Percentiles rank a stretch among this genome's conserved stretches.
These are phyloP conservation scores for Pezicula rhizophila DNA, from an alignment of 2,329 filamentous ascomycete genomes.

Conservation along the genomic window DNA sequence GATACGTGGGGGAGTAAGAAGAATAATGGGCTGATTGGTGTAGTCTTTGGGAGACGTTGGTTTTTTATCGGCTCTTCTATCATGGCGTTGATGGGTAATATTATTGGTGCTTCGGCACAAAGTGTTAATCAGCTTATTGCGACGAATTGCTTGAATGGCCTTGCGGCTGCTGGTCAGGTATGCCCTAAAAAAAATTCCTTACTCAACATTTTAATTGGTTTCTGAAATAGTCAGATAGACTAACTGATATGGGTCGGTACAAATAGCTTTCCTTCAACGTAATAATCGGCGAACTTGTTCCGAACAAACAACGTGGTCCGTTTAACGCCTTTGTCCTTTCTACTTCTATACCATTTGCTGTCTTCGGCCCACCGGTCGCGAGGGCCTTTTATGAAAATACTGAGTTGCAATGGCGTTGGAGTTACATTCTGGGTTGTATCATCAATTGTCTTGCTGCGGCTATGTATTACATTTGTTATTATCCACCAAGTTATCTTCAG, in stretches of 20 bases:
- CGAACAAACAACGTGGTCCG: conserved; percentile 34
- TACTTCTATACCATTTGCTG: conserved; percentile 34
- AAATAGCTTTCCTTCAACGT: conserved; percentile 35
- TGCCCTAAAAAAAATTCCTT: too few relatives aligned
- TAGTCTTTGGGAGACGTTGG: conserved; percentile 36
- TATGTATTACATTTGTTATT: conserved; percentile 39
- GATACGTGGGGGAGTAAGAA: neutral
- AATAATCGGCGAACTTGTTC: conserved; percentile 37
- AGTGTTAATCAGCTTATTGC: conserved; percentile 32
- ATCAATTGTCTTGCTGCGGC: conserved; percentile 33
- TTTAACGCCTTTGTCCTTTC: conserved; percentile 33
- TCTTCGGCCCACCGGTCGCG: conserved; percentile 42
- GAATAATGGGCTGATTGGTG: too few relatives aligned
- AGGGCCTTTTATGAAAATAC: conserved; percentile 37
- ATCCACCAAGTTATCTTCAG: conserved; percentile 38
- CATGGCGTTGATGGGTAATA: conserved; percentile 32
- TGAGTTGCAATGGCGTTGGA: conserved; percentile 39
- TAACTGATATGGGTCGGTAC: neutral
- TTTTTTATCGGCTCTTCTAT: neutral
- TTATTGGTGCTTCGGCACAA: conserved; percentile 30
- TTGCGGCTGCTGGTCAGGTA: conserved; percentile 32
- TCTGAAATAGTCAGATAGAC: neutral
- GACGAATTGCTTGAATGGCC: conserved; percentile 31
- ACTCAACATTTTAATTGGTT: neutral
- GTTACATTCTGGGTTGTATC: conserved; percentile 42